These are phyloP conservation scores for Albifimbria verrucaria DNA, from an alignment of 2,329 filamentous ascomycete species.

Conservation along the genomic window DNA sequence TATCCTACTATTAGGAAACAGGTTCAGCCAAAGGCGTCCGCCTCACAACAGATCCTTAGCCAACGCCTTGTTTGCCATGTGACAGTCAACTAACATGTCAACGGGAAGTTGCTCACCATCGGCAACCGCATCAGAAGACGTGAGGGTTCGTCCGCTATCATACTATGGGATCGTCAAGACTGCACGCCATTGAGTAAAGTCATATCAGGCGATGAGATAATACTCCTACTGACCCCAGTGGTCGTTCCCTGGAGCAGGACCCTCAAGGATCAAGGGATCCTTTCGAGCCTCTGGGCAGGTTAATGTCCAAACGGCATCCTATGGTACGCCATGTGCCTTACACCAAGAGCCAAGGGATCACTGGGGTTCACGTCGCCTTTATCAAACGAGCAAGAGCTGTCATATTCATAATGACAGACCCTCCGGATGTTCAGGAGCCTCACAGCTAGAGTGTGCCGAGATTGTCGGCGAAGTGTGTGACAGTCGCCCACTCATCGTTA, in stretches of 20 bases:
- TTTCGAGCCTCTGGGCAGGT: conserved; percentile 67
- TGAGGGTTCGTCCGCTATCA: conserved; percentile 13
- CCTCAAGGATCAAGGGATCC: conserved; percentile 54
- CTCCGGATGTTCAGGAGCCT: conserved; percentile 43
- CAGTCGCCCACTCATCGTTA: conserved; percentile 46
- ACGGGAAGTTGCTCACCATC: neutral
- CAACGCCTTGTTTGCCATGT: too few relatives aligned
- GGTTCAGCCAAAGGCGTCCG: too few relatives aligned
- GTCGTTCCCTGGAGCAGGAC: conserved; percentile 43
- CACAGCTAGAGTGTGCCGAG: conserved; percentile 51
- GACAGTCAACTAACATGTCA: neutral
- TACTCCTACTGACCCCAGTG: conserved; percentile 60
- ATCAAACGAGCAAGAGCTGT: conserved; percentile 57
- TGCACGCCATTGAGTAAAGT: conserved; percentile 45
- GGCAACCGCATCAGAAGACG: neutral
- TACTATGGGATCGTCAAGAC: conserved; percentile 40
- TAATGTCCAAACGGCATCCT: conserved; percentile 56
- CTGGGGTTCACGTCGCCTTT: conserved; percentile 59
- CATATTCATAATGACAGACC: conserved; percentile 57
- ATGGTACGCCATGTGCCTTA: conserved; percentile 71
- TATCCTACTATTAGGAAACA: too few relatives aligned
- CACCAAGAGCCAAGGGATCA: conserved; percentile 60
- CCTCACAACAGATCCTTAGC: too few relatives aligned
- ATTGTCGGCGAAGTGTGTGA: conserved; percentile 41
- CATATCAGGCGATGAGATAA: conserved; percentile 46